Conservation (phyloP, 83 land plant species). For the Larix sibirica region DNA sequence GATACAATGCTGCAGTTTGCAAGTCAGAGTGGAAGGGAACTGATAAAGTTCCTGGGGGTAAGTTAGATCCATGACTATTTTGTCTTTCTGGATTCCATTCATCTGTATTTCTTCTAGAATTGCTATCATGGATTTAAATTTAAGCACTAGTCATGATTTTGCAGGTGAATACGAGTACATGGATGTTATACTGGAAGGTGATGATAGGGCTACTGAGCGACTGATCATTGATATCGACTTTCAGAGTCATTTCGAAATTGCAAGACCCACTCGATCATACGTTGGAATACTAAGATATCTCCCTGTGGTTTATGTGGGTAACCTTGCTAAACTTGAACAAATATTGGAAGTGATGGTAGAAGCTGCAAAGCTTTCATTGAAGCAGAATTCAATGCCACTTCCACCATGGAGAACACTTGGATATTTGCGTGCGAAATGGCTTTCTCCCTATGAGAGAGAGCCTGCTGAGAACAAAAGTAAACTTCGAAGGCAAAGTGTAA, state of each 20-base stretch:
- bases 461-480: not conserved
- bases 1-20: constrained; percentile 90
- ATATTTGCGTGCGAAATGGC: constrained; percentile 91
- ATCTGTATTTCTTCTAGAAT: not conserved
- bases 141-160: not conserved
- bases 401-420: constrained; percentile 97
- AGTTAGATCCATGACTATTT: not conserved
- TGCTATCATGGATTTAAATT: not conserved
- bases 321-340: constrained; percentile 46
- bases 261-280: constrained; percentile 84
- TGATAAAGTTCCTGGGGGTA: constrained; percentile 94
- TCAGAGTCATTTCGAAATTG: constrained; percentile 90
- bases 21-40: constrained; percentile 61
- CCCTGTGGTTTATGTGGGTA: constrained; percentile 78
- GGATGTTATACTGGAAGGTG: constrained; percentile 63
- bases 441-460: constrained; percentile 62
- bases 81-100: not conserved
- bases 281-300: constrained; percentile 64
- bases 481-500: constrained; percentile 14
- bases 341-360: constrained; percentile 85
- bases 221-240: constrained; percentile 87
- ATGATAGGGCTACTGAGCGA: constrained; percentile 40
- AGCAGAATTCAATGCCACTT: constrained; percentile 90
- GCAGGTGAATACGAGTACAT: constrained; percentile 95
- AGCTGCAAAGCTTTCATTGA: constrained; percentile 82